phyloP scores from a whole-genome alignment of 805 yeast genomes.

The Myxozyma mucilagina region DNA sequence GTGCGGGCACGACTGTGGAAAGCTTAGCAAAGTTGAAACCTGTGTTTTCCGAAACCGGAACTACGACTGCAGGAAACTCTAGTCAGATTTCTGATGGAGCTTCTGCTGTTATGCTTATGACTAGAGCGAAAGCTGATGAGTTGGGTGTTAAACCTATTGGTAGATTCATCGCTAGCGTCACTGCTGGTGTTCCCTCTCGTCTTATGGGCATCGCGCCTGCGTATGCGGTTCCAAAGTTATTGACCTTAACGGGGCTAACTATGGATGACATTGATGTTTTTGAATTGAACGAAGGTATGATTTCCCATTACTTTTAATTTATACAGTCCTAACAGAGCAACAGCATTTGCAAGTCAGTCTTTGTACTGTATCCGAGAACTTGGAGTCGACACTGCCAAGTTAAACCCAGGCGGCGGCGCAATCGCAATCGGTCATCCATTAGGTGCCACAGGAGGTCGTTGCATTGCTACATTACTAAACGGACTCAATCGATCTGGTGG shows the following conservation, averaged over 20 bases:
- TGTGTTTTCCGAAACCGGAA: slow-evolving; percentile 64
- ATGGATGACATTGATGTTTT: slow-evolving; percentile 68
- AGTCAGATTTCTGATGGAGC: slow-evolving; percentile 91
- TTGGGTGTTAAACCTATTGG: slow-evolving; percentile 77
- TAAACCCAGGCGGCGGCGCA: slow-evolving; percentile 90
- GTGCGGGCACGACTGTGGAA: slow-evolving; percentile 38
- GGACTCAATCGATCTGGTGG: slow-evolving; percentile 40
- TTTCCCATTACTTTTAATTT: background rate
- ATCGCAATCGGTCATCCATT: slow-evolving; percentile 91
- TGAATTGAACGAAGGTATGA: slow-evolving; percentile 66
- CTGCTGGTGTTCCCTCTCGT: slow-evolving; percentile 81
- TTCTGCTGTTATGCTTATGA: slow-evolving; percentile 78
- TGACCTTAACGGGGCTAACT: slow-evolving; percentile 66
- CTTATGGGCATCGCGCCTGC: slow-evolving; percentile 90
- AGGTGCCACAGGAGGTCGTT: slow-evolving; percentile 60
- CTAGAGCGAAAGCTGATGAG: slow-evolving; percentile 72
- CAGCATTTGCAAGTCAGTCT: slow-evolving; percentile 85
- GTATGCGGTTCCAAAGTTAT: slow-evolving; percentile 82
- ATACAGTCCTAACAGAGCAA: background rate
- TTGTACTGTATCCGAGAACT: slow-evolving; percentile 73
- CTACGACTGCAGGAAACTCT: slow-evolving; percentile 90
- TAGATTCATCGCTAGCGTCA: slow-evolving; percentile 81
- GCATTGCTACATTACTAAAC: slow-evolving; percentile 43
- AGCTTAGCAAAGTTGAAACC: slow-evolving; percentile 41
- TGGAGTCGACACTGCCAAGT: slow-evolving; percentile 59